Evolutionary conservation across 2,329 filamentous ascomycete species (phyloP).

Genomic region (Aspergillus vadensis): DNA sequence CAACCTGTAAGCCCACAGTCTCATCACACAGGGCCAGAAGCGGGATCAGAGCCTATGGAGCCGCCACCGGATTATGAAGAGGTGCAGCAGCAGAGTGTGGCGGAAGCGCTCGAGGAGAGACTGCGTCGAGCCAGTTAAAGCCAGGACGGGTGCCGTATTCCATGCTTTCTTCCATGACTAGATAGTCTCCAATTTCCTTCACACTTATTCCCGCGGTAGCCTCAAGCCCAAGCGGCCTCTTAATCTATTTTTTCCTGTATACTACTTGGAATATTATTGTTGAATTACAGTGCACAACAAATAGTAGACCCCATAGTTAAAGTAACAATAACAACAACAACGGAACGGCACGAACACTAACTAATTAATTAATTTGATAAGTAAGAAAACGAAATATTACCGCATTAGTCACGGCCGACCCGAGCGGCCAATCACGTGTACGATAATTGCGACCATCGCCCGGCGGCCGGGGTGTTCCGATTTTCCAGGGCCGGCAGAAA

Average conservation of each 20-base stretch:
- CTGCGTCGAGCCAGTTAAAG: constrained; percentile 37
- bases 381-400: constrained; percentile 14
- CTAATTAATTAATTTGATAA: too few species aligned
- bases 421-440: constrained; percentile 43
- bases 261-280: constrained; percentile 7
- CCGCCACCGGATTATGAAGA: constrained; percentile 92
- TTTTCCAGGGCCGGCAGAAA: constrained; percentile 39
- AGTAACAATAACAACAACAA: not conserved
- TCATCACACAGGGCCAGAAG: constrained; percentile 27
- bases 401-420: constrained; percentile 11
- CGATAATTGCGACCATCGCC: constrained; percentile 38
- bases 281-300: not conserved
- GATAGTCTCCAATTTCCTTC: not conserved
- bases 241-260: constrained; percentile 21
- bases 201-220: not conserved
- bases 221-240: not conserved
- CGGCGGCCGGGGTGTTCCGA: constrained; percentile 44
- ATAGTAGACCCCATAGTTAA: not conserved
- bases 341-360: not conserved
- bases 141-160: not conserved
- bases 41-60: constrained; percentile 58
- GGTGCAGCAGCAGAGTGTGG: constrained; percentile 77
- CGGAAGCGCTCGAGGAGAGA: constrained; percentile 69
- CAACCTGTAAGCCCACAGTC: constrained; percentile 16
- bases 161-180: not conserved